A percentile compares a stretch with the other conserved stretches of the same genome.
Conservation (phyloP, 352 stramenopile species). For the Pythium insidiosum region DNA sequence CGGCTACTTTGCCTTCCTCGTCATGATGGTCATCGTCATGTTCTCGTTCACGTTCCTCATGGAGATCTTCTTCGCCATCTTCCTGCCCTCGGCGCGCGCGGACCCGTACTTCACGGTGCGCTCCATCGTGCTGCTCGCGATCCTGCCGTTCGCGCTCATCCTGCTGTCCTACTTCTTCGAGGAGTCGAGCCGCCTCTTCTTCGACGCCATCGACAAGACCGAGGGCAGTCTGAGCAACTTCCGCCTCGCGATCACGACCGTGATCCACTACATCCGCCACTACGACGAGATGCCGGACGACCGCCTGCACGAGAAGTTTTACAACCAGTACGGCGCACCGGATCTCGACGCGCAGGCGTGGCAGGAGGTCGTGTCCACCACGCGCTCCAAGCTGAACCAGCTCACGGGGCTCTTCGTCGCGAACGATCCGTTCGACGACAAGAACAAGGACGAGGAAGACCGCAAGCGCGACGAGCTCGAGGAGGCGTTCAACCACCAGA, state of each 20-base stretch:
- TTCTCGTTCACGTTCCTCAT: conserved; percentile 87
- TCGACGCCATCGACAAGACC: conserved; percentile 80
- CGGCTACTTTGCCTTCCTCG: conserved; percentile 84
- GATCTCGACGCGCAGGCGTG: conserved; percentile 64
- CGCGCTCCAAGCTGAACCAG: conserved; percentile 26
- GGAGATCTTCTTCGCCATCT: conserved; percentile 90
- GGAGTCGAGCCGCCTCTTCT: conserved; percentile 71
- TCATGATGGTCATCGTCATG: conserved; percentile 87
- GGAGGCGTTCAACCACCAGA: conserved; percentile 41
- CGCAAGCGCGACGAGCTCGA: conserved; percentile 55
- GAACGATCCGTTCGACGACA: conserved; percentile 70
- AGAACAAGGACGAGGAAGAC: conserved; percentile 68
- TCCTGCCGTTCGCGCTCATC: conserved; percentile 73
- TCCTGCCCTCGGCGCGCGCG: conserved; percentile 64
- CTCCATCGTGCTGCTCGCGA: conserved; percentile 50
- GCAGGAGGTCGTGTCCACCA: conserved; percentile 30
- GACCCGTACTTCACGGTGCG: conserved; percentile 70
- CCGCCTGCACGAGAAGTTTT: conserved; percentile 44
- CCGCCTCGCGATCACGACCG: conserved; percentile 70
- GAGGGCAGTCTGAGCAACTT: conserved; percentile 80
- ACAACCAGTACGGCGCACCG: conserved; percentile 32
- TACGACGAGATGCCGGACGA: conserved; percentile 74
- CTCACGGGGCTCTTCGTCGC: conserved; percentile 37
- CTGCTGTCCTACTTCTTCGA: conserved; percentile 86
- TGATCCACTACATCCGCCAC: conserved; percentile 82